These are phyloP conservation scores for Colletotrichum cereale DNA, from an alignment of 2,329 filamentous ascomycete species.

Conservation along the genomic window DNA sequence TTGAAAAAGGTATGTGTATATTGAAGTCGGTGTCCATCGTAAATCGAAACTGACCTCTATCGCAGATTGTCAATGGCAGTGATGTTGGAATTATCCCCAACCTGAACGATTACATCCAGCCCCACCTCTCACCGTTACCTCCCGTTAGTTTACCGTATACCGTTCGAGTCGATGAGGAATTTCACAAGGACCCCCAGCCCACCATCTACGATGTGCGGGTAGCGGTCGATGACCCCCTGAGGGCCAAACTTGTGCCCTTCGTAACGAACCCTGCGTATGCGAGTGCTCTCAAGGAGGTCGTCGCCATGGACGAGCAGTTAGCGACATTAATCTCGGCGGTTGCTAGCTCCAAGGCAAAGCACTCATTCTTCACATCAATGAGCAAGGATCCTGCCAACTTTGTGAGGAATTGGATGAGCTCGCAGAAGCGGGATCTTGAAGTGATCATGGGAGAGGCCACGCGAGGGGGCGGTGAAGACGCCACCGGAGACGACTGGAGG, in stretches of 20 bases:
- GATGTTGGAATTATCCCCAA: conserved; percentile 88
- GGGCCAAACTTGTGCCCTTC: conserved; percentile 73
- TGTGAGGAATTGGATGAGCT: conserved; percentile 87
- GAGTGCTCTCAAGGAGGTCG: conserved; percentile 80
- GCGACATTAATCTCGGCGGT: conserved; percentile 86
- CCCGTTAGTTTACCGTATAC: conserved; percentile 91
- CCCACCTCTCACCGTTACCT: conserved; percentile 82
- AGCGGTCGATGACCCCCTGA: conserved; percentile 84
- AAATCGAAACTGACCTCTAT: background rate
- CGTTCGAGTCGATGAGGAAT: conserved; percentile 89
- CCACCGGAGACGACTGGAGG: conserved; percentile 76
- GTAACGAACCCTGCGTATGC: conserved; percentile 78
- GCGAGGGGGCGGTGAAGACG: conserved; percentile 69
- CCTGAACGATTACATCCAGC: conserved; percentile 82
- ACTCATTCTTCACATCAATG: conserved; percentile 85
- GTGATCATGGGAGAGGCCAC: conserved; percentile 86
- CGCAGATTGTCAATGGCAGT: conserved; percentile 77
- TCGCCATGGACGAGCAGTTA: conserved; percentile 84
- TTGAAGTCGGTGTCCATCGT: background rate
- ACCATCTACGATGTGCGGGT: conserved; percentile 94
- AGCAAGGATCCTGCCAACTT: conserved; percentile 87
- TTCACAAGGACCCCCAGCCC: conserved; percentile 79
- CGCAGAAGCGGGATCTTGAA: conserved; percentile 91
- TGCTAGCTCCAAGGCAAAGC: conserved; percentile 87
- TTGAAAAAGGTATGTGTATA: conserved; percentile 76